Conservation (phyloP, 2,329 filamentous ascomycete genomes). For the Raffaelea deltoideospora region DNA sequence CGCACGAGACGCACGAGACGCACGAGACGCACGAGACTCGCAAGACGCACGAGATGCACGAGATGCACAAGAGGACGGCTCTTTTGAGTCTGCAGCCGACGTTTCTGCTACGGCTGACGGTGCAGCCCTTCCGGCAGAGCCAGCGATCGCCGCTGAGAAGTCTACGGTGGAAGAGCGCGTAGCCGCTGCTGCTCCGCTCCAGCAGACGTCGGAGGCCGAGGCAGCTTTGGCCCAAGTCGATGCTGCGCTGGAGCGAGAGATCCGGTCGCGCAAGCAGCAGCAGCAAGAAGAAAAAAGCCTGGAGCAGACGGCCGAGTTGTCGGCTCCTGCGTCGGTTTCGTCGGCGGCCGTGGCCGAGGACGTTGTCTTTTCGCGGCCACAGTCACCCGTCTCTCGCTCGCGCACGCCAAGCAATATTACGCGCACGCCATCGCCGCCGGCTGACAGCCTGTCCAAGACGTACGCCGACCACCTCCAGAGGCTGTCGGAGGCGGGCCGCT, state of each 20-base stretch:
- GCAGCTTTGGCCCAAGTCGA: slow-evolving; percentile 67
- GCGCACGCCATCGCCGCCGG: slow-evolving; percentile 44
- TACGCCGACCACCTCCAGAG: slow-evolving; percentile 69
- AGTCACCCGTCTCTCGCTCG: slow-evolving; percentile 24
- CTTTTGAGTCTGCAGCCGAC: too few relatives aligned
- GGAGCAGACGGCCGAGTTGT: slow-evolving; percentile 24
- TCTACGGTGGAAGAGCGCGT: neutral
- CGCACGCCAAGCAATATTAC: slow-evolving; percentile 29
- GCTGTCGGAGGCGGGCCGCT: slow-evolving; percentile 56
- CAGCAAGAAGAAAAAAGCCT: too few relatives aligned
- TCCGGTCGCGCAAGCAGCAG: slow-evolving; percentile 36
- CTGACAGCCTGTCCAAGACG: slow-evolving; percentile 47
- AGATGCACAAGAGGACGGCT: too few relatives aligned
- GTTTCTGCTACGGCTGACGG: too few relatives aligned
- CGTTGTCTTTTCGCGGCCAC: slow-evolving; percentile 21
- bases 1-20: neutral
- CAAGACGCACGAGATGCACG: neutral
- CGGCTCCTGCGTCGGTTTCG: neutral
- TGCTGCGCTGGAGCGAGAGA: slow-evolving; percentile 68
- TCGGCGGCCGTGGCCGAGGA: slow-evolving; percentile 20
- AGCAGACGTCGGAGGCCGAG: slow-evolving; percentile 18
- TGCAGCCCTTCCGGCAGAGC: neutral
- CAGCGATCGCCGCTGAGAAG: too few relatives aligned
- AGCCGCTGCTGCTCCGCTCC: neutral
- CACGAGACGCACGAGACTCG: neutral